Evolutionary conservation across 495 filamentous ascomycete species (phyloP), one percentile per base, ranked within the genome.

Genomic region (Apodospora peruviana): DNA sequence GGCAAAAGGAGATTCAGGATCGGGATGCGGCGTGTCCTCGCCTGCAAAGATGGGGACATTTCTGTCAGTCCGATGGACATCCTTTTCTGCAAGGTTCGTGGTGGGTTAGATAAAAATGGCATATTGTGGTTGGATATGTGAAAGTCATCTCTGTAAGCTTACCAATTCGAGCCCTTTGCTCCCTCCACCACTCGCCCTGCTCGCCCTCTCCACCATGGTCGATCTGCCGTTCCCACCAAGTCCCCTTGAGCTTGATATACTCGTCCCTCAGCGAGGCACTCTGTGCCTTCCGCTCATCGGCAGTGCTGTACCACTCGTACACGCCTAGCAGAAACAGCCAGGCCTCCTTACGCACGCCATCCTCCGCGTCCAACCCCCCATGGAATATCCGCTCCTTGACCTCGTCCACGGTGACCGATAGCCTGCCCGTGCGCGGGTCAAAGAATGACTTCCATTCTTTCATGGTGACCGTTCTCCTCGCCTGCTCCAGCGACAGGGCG

Each of bases 331-430:
- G 65, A 72, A 95, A 97, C 34, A 97, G 71, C 93, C 94, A 98
- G 5, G 90, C 95, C 61, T 96, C 90, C 67, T 96, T 96, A 38
- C 93, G 77, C 19, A 93, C 91, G 1, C 89, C 90, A 60, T 95
- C 90, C 23, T 91, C 86, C 0, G 89, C 78, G 64, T 95, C 83
- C 3, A 97, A 73, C 0, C 94, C 93, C 40, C 91, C 94, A 61
- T 97, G 91, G 68, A 98, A 98, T 36, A 97, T 83, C 9, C 93
- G 75, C 59, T 97, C 91, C 62, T 96, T 98, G 48, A 95, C 89
- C 61, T 98, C 94, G 43, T 95, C 88, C 12, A 80, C 75, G 0
- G 90, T 95, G 21, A 95, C 68, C 17, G 83, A 75, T 35, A 98
- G 61, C 41, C 82, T 73, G 7, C 94, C 93, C 0, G 83, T 85